Conservation (phyloP, 2,329 filamentous ascomycete genomes). For the Bipolaris bicolor region DNA sequence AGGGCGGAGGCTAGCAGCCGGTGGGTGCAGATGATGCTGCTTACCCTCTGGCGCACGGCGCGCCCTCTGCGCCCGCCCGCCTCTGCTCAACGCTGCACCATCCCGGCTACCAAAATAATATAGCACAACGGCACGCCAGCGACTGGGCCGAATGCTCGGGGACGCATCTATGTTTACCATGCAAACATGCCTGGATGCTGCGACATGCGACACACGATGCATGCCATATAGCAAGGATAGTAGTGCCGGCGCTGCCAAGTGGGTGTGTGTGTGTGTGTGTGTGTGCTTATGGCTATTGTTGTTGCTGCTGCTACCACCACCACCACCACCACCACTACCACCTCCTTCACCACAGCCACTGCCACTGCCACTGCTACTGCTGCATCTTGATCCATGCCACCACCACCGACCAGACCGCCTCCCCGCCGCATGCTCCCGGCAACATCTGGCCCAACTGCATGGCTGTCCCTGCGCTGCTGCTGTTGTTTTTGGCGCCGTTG, state of each 20-base stretch:
- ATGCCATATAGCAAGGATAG: too few relatives aligned
- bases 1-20: conserved; percentile 8
- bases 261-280: too few relatives aligned
- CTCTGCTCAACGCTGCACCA: conserved; percentile 11
- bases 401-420: conserved; percentile 11
- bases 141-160: too few relatives aligned
- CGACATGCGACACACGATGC: conserved; percentile 5
- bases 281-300: too few relatives aligned
- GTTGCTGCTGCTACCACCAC: neutral
- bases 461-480: conserved; percentile 1
- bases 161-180: too few relatives aligned
- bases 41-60: neutral
- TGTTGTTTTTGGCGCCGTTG: neutral
- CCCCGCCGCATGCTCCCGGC: conserved; percentile 10
- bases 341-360: neutral
- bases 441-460: conserved; percentile 11
- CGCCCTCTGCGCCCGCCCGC: conserved; percentile 12
- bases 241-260: too few relatives aligned
- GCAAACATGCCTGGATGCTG: neutral
- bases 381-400: neutral
- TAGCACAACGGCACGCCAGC: neutral
- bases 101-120: conserved; percentile 5
- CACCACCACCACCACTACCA: neutral
- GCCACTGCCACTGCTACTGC: neutral
- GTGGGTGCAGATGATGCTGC: conserved; percentile 11